phyloP scores from a whole-genome alignment of 371 early-diverging fungal species.

The Nematocida sp. region DNA sequence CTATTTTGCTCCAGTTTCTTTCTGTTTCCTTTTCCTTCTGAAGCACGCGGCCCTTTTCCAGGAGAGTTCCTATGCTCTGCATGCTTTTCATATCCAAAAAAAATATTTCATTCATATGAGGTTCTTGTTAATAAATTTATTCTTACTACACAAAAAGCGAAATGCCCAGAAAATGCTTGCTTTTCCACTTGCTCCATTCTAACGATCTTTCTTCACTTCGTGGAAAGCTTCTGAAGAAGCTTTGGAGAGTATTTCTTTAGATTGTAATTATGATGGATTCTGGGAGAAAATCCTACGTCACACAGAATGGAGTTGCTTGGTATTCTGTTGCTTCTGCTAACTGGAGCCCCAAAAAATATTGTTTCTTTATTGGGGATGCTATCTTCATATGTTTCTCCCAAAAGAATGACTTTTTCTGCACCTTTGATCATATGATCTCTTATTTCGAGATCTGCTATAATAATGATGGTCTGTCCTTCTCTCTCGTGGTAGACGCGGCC shows the following conservation, averaged over 20 bases:
- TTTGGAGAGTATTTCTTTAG: constrained; percentile 44
- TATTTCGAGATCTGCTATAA: constrained; percentile 31
- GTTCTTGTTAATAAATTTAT: no score
- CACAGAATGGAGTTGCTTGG: constrained; percentile 36
- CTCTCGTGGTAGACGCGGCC: constrained; percentile 11
- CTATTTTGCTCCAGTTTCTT: constrained; percentile 54
- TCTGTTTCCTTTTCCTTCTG: constrained; percentile 49
- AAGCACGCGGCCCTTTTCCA: constrained; percentile 13
- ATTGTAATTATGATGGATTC: constrained; percentile 7
- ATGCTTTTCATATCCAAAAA: constrained; percentile 36
- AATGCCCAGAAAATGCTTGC: not conserved
- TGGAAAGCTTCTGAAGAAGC: constrained; percentile 46
- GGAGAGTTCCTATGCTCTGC: constrained; percentile 14
- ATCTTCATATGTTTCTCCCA: constrained; percentile 43
- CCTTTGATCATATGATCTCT: constrained; percentile 19
- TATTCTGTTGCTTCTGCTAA: constrained; percentile 1
- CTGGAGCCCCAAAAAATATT: constrained; percentile 42
- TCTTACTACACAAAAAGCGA: no score
- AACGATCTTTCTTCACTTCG: not conserved
- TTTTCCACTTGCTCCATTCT: not conserved
- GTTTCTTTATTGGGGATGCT: constrained; percentile 15
- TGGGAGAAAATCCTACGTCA: constrained; percentile 45
- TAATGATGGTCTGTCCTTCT: constrained; percentile 24
- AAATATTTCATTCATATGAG: constrained; percentile 8
- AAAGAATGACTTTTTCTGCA: constrained; percentile 32